phyloP scores from a whole-genome alignment of 805 yeast species.

The Pichia kluyveri region DNA sequence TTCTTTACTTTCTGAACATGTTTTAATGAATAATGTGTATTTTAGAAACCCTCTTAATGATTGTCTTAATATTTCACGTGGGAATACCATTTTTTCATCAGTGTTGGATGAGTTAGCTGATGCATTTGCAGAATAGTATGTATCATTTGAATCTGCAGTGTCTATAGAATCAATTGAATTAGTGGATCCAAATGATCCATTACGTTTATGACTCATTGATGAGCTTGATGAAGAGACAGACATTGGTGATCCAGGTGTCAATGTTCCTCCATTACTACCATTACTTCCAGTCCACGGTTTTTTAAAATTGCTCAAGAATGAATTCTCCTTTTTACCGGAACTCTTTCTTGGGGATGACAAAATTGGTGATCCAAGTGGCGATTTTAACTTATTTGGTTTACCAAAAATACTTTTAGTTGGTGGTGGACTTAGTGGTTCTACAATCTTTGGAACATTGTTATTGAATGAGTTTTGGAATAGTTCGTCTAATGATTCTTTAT shows the following conservation, averaged over 20 bases:
- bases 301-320: conserved; percentile 4
- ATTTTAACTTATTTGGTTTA: conserved; percentile 1
- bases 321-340: background rate
- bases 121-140: conserved; percentile 4
- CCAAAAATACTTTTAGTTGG: background rate
- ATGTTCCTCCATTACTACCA: background rate
- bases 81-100: conserved; percentile 26
- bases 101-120: background rate
- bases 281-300: background rate
- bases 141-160: conserved; percentile 1
- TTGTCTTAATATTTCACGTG: conserved; percentile 70
- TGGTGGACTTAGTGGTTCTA: background rate
- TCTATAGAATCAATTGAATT: background rate
- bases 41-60: conserved; percentile 68
- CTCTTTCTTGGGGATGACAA: background rate
- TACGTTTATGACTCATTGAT: background rate
- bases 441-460: background rate
- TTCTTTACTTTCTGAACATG: conserved; percentile 42
- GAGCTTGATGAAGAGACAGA: background rate
- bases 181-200: background rate
- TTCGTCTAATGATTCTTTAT: conserved; percentile 4
- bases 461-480: background rate
- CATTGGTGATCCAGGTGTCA: background rate
- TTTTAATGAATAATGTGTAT: conserved; percentile 42
- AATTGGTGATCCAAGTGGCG: conserved; percentile 3